Conservation (phyloP, 208 protist species). For the Crithidia bombi region DNA sequence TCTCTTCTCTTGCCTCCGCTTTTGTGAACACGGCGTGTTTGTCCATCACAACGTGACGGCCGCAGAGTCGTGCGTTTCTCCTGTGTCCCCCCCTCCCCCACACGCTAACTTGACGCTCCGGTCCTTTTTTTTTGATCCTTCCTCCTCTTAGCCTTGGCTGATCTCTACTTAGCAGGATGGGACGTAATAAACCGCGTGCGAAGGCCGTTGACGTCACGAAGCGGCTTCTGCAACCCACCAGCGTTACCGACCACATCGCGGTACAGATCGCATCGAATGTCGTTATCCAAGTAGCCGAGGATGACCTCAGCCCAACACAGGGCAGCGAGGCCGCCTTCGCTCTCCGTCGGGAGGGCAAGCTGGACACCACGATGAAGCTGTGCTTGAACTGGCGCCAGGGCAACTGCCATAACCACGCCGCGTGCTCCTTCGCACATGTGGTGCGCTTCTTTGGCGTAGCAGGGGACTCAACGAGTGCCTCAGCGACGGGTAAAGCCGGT, state of each 20-base stretch:
- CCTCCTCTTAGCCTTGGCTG: background rate
- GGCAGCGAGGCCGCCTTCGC: conserved; percentile 78
- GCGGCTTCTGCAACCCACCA: conserved; percentile 59
- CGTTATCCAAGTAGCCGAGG: conserved; percentile 54
- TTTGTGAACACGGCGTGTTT: too few species aligned
- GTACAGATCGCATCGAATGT: conserved; percentile 56
- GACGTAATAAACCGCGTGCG: conserved; percentile 39
- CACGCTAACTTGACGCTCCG: background rate
- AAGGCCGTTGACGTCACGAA: conserved; percentile 86
- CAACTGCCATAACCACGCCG: conserved; percentile 70
- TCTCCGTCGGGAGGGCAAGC: conserved; percentile 64
- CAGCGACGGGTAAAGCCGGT: conserved; percentile 7
- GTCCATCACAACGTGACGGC: too few species aligned
- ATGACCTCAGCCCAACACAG: conserved; percentile 82
- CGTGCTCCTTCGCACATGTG: conserved; percentile 82
- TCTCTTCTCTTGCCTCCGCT: too few species aligned
- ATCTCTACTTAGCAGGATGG: too few species aligned
- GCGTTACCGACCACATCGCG: conserved; percentile 58
- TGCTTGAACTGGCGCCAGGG: conserved; percentile 80
- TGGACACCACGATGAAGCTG: conserved; percentile 69
- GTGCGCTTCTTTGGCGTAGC: conserved; percentile 50
- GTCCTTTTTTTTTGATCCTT: background rate
- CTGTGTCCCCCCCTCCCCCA: too few species aligned
- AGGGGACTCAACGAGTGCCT: conserved; percentile 4
- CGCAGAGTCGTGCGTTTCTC: too few species aligned